These are phyloP conservation scores for Gremmenia infestans DNA, from an alignment of 2,329 filamentous ascomycete species.

Conservation along the genomic window DNA sequence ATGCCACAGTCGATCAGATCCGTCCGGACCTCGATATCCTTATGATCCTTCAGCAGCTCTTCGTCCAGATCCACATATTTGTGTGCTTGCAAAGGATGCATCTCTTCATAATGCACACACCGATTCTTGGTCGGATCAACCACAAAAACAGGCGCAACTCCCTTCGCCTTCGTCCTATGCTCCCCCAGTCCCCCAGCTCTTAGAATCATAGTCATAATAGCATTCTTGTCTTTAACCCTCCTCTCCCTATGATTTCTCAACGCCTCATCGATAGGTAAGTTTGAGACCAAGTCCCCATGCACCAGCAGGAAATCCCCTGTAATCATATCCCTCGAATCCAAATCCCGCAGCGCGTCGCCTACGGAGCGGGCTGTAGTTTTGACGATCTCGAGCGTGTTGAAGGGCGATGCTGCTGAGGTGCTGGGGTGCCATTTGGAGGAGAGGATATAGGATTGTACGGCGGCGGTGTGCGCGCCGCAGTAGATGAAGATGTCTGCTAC, in stretches of 20 bases:
- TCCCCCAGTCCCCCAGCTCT: slow-evolving; percentile 64
- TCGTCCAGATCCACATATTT: slow-evolving; percentile 70
- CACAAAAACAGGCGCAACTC: slow-evolving; percentile 76
- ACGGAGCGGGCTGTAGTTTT: slow-evolving; percentile 80
- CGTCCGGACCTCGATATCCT: slow-evolving; percentile 74
- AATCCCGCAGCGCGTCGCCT: slow-evolving; percentile 89
- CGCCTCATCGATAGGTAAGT: slow-evolving; percentile 75
- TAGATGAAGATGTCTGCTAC: slow-evolving; percentile 95
- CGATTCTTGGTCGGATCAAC: slow-evolving; percentile 74
- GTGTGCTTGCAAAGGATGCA: slow-evolving; percentile 62
- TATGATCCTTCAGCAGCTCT: slow-evolving; percentile 66
- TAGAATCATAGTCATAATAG: slow-evolving; percentile 95
- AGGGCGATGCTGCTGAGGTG: slow-evolving; percentile 65
- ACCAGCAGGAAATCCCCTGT: slow-evolving; percentile 88
- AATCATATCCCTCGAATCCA: slow-evolving; percentile 81
- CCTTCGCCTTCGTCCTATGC: slow-evolving; percentile 73
- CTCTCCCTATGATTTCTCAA: slow-evolving; percentile 76
- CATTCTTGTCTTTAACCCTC: slow-evolving; percentile 79
- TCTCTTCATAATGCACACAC: slow-evolving; percentile 92
- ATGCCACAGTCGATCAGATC: slow-evolving; percentile 93
- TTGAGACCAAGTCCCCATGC: slow-evolving; percentile 88
- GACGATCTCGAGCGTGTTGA: slow-evolving; percentile 77
- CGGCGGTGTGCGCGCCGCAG: slow-evolving; percentile 78
- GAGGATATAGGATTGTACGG: slow-evolving; percentile 82
- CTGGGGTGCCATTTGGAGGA: slow-evolving; percentile 68